phyloP scores from a whole-genome alignment of 2,329 filamentous ascomycete species.

The Penicillium polonicum region DNA sequence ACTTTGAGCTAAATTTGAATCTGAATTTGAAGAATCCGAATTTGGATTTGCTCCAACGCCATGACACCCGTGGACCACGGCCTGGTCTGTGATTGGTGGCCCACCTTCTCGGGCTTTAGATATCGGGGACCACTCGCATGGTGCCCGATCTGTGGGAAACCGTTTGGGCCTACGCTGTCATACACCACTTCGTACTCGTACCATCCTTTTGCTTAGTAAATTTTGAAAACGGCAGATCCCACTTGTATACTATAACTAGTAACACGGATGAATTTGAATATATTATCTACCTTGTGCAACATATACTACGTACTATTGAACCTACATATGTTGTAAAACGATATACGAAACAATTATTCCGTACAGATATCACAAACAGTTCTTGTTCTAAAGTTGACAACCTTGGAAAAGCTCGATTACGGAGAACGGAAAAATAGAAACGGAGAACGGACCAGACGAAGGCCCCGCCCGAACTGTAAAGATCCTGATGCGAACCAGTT shows the following conservation, averaged over 20 bases:
- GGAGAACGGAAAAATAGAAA: not conserved
- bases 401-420: not conserved
- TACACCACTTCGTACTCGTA: not conserved
- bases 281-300: not conserved
- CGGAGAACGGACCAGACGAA: not conserved
- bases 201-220: not conserved
- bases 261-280: not conserved
- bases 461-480: not conserved
- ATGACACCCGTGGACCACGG: not conserved
- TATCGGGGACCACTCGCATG: slow-evolving; percentile 27
- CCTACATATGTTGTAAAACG: not conserved
- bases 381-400: not conserved
- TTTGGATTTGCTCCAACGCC: slow-evolving; percentile 12
- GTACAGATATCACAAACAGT: not conserved
- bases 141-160: slow-evolving; percentile 27
- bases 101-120: slow-evolving; percentile 23
- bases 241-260: not conserved
- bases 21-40: not conserved
- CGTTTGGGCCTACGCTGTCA: slow-evolving; percentile 15
- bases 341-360: not conserved
- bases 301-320: not conserved
- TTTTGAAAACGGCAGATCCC: not conserved
- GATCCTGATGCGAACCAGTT: not conserved
- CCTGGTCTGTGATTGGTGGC: slow-evolving; percentile 12
- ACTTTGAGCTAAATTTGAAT: not conserved